Evolutionary conservation across 83 land plant species (phyloP), one percentile per base, ranked within the genome.

Genomic region (Picea mariana): DNA sequence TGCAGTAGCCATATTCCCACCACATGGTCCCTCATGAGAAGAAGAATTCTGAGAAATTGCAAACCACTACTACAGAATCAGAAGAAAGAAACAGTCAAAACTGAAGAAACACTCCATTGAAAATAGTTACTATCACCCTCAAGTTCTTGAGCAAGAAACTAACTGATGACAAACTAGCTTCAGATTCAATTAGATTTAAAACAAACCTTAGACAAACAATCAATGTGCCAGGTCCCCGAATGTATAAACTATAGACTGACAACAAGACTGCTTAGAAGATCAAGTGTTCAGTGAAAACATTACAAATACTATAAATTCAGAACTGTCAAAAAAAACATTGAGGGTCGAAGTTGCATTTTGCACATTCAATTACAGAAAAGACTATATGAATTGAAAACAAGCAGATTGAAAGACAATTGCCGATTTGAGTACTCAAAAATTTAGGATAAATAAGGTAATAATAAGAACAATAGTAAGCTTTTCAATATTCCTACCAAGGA

Each of bases 31-130:
- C 77, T 73, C 59, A 4, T 47, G 77, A 47, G 77, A 47, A 21
- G 77, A 11, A 73, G 77, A 73, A 73, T 40, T 73, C 77, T 73
- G 77, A 47, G 40, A 47, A 13, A 73, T 40, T 47, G 13, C 52
- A 21, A 7, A 12, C 27, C 24, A 42, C 42, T 9, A 52, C 42
- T 73, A n/a, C 44, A 15, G n/a, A 44, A 73, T 73, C 52, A n/a
- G 23, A 52, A 52, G 58, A 52, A 52, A 52, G 58, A 52, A 49
- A 49, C 11, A 9, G 12, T 44, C 55, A 49, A 49, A 49, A 49
- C 12, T 49, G 11, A 49, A 49, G 52, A 73, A 73, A 21, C 21
- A 42, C 21, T 42, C 26, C 5, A 73, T 44, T 73, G 59, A 73
- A 73, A 73, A 73, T 11, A 73, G 4, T 9, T 42, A 17, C 52